These are phyloP conservation scores for Arthrocladium fulminans DNA, from an alignment of 2,329 filamentous ascomycete species.

Conservation along the genomic window DNA sequence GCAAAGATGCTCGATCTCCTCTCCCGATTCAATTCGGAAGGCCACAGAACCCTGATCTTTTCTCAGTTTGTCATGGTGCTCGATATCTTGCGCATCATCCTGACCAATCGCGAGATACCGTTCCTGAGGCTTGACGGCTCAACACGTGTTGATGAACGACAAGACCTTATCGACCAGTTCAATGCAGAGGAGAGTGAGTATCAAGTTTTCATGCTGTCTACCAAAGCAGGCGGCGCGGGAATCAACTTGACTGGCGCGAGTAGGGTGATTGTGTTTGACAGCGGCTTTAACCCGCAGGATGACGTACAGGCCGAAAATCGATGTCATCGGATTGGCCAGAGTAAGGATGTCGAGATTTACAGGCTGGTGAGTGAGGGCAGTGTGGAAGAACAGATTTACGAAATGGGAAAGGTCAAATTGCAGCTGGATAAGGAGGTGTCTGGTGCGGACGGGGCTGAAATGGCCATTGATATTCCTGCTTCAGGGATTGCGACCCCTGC, in stretches of 20 bases:
- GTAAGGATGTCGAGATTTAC: constrained; percentile 79
- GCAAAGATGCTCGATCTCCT: constrained; percentile 68
- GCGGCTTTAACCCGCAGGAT: constrained; percentile 94
- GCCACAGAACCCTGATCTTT: constrained; percentile 83
- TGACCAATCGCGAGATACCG: constrained; percentile 61
- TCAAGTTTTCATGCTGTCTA: constrained; percentile 85
- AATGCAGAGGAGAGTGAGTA: constrained; percentile 60
- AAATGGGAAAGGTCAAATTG: constrained; percentile 84
- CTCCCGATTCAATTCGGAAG: constrained; percentile 61
- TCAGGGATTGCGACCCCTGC: constrained; percentile 41
- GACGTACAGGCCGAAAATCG: constrained; percentile 98
- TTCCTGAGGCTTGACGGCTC: constrained; percentile 82
- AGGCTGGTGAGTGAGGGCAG: constrained; percentile 71
- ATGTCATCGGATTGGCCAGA: constrained; percentile 90
- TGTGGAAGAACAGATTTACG: constrained; percentile 88
- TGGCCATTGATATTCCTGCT: constrained; percentile 25
- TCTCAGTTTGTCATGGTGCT: constrained; percentile 88
- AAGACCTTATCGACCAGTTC: constrained; percentile 82
- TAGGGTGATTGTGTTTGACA: constrained; percentile 96
- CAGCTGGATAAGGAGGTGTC: constrained; percentile 71
- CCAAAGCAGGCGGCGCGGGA: constrained; percentile 88
- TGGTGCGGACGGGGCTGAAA: constrained; percentile 49
- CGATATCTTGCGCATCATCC: constrained; percentile 76
- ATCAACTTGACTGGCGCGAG: constrained; percentile 94
- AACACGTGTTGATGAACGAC: constrained; percentile 73